phyloP scores from a whole-genome alignment of 805 yeast species.

The Starmerella davenportii region DNA sequence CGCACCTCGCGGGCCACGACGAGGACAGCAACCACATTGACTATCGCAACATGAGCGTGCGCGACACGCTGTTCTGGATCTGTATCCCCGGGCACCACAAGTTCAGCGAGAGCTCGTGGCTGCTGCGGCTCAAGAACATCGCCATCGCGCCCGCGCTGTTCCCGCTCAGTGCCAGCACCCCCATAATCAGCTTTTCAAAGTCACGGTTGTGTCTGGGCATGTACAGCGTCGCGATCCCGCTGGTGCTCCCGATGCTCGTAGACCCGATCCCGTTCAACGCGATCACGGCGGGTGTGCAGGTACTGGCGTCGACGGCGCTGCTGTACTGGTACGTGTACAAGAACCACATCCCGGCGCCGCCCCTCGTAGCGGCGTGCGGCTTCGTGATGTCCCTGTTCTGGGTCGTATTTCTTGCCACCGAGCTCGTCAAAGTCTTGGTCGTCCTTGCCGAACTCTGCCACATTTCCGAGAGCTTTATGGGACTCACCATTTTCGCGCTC shows the following conservation, averaged over 20 bases:
- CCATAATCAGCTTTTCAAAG: slow-evolving; percentile 6
- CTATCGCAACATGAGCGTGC: background rate
- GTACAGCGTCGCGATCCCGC: slow-evolving; percentile 1
- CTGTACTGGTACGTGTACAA: background rate
- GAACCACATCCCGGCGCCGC: background rate
- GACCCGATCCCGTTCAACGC: background rate
- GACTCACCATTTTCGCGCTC: slow-evolving; percentile 73
- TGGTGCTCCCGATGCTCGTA: background rate
- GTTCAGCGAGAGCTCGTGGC: slow-evolving; percentile 16
- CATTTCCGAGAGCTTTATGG: slow-evolving; percentile 63
- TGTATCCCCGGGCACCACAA: background rate
- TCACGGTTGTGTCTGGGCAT: background rate
- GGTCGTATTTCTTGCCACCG: slow-evolving; percentile 53
- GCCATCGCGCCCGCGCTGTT: slow-evolving; percentile 22
- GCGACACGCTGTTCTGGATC: background rate
- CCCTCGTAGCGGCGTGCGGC: slow-evolving; percentile 27
- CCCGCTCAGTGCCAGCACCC: slow-evolving; percentile 20
- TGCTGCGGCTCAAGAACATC: slow-evolving; percentile 16
- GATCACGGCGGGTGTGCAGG: background rate
- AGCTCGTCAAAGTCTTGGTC: slow-evolving; percentile 46
- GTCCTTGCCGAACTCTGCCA: slow-evolving; percentile 40
- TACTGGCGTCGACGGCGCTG: background rate
- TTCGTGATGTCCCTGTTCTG: slow-evolving; percentile 49
- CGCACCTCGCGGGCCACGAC: background rate
- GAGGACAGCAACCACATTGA: background rate